Evolutionary conservation across 2,329 filamentous ascomycete species (phyloP).

Genomic region (Colletotrichum caudatum): DNA sequence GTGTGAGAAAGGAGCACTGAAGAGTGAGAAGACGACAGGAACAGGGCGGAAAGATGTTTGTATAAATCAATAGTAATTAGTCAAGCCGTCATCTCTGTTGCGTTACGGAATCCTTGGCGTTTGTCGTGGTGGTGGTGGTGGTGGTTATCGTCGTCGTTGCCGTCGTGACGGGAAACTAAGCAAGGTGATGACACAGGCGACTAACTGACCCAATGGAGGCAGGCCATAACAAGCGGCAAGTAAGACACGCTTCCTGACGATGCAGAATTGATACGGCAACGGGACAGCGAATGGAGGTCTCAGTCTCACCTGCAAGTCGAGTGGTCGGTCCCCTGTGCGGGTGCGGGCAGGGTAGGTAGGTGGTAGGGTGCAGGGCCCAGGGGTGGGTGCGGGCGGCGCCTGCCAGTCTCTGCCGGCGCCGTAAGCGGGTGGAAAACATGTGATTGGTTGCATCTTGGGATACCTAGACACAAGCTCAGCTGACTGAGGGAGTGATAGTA

Average conservation of each 20-base stretch:
- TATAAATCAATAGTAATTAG: not conserved
- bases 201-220: conserved; percentile 4
- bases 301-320: conserved; percentile 20
- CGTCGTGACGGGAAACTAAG: not conserved
- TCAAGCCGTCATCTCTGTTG: not conserved
- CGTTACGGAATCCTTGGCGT: not conserved
- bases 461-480: not conserved
- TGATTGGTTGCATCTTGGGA: conserved; percentile 25
- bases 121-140: not conserved
- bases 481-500: conserved; percentile 9
- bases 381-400: too few species aligned
- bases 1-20: not conserved
- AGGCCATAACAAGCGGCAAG: conserved; percentile 4
- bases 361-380: not conserved
- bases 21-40: not conserved
- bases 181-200: not conserved
- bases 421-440: conserved; percentile 27
- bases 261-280: conserved; percentile 28
- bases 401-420: conserved; percentile 12
- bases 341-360: too few species aligned
- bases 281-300: conserved; percentile 21
- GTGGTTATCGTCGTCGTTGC: not conserved
- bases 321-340: not conserved
- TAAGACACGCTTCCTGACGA: conserved; percentile 25
- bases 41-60: not conserved